Evolutionary conservation across 495 filamentous ascomycete genomes (phyloP).

Genomic region (Aspergillus funiculosus): DNA sequence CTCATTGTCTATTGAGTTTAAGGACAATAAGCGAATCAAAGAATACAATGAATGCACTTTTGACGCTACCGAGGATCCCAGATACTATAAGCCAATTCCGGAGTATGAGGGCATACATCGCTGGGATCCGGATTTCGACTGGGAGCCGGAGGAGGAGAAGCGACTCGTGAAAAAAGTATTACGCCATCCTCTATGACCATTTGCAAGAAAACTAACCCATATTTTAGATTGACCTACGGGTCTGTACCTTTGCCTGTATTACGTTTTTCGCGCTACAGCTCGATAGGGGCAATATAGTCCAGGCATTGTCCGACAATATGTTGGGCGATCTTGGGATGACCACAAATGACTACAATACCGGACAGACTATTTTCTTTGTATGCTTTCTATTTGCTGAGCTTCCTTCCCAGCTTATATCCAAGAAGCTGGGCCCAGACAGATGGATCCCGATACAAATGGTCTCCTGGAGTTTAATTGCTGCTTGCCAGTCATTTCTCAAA

Average conservation of each 20-base stretch:
- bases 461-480: conserved; percentile 67
- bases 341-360: conserved; percentile 74
- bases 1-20: conserved; percentile 21
- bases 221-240: conserved; percentile 48
- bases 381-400: conserved; percentile 64
- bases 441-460: conserved; percentile 86
- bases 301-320: conserved; percentile 68
- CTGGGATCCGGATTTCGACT: conserved; percentile 67
- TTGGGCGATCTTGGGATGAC: conserved; percentile 53
- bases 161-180: conserved; percentile 58
- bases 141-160: conserved; percentile 66
- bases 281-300: conserved; percentile 68
- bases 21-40: conserved; percentile 15
- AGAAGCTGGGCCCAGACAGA: conserved; percentile 70
- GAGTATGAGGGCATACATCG: conserved; percentile 67
- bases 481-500: conserved; percentile 59
- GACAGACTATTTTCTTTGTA: conserved; percentile 66
- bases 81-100: conserved; percentile 54
- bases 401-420: conserved; percentile 67
- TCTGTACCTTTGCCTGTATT: conserved; percentile 62
- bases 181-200: not conserved
- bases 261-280: conserved; percentile 83
- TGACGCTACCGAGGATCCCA: conserved; percentile 36
- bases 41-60: conserved; percentile 28
- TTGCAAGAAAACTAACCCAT: conserved; percentile 2